Base-by-base conservation (phyloP, 257 asterid genomes). In the Nicotiana tabacum region DNA sequence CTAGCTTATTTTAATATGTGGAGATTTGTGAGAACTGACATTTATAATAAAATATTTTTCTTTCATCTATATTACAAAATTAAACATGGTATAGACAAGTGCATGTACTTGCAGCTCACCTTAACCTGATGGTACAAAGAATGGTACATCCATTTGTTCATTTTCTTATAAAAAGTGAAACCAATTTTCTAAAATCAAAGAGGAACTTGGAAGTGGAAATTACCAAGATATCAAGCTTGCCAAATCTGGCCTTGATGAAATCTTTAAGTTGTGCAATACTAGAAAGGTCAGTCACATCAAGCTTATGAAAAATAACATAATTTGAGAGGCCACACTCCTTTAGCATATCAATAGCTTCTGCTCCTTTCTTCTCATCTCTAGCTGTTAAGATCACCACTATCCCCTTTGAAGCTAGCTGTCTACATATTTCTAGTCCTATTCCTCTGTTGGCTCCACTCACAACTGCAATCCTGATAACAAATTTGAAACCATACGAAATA, bases 151-250 rank as follows among this genome's bases (percentile, higher is more conserved):
- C 43, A 37, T 39, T 39, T 39, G 48, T 39, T 39, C 46, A 6
- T 39, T 35, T 39, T 39, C 10, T 39, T 39, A 39, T 39, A 39
- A 37, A 37, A 37, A 37, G 43, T 37, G 8, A 37, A 37, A 37
- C 43, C 43, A 37, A 5, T 37, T 37, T 37, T 37, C 43, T 37
- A 37, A 37, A 37, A 37, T 37, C 8, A 1, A 39, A 6, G 9
- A 37, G 8, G 46, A 37, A 37, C 1, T 37, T 37, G 46, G 46
- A 6, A 10, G 77, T 37, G 57, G 18, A 33, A 21, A 27, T 21
- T 90, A 90, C 94, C 92, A 90, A 85, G 78, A 90, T 89, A 85
- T 90, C 95, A 6, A 90, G 91, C 39, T 78, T 90, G 37, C 90
- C 91, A 66, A 88, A 90, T 6, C 68, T 83, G 24, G 84, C 55